These are phyloP conservation scores for Neoascochyta sp. DNA, from an alignment of 2,329 filamentous ascomycete genomes.

Conservation along the genomic window DNA sequence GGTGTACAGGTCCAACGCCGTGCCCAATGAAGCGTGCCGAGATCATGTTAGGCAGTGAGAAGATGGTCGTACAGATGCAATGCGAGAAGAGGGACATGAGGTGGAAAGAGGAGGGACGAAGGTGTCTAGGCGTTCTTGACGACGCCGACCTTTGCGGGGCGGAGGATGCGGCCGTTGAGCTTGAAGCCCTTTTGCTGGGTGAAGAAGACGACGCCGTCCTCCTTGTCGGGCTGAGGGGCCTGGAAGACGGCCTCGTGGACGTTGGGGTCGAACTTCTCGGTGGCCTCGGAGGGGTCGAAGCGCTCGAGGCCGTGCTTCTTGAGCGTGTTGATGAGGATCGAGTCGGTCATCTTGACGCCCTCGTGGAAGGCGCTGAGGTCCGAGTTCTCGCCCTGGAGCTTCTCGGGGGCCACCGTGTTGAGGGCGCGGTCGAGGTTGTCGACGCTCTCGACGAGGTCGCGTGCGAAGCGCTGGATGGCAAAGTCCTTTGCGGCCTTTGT, in stretches of 20 bases:
- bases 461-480: slow-evolving; percentile 89
- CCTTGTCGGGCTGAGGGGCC: slow-evolving; percentile 80
- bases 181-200: slow-evolving; percentile 95
- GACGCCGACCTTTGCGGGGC: slow-evolving; percentile 93
- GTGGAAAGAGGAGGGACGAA: slow-evolving; percentile 1
- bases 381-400: slow-evolving; percentile 62
- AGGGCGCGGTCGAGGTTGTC: slow-evolving; percentile 97
- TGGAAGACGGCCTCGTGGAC: slow-evolving; percentile 96
- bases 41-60: slow-evolving; percentile 7
- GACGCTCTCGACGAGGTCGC: slow-evolving; percentile 89
- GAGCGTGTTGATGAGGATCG: slow-evolving; percentile 79
- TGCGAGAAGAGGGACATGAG: slow-evolving; percentile 1
- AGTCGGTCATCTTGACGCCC: slow-evolving; percentile 93
- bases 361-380: slow-evolving; percentile 79
- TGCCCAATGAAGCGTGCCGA: slow-evolving; percentile 9
- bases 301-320: slow-evolving; percentile 92
- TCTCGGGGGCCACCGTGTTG: slow-evolving; percentile 69
- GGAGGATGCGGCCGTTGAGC: slow-evolving; percentile 83
- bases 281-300: slow-evolving; percentile 67
- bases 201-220: slow-evolving; percentile 85
- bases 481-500: slow-evolving; percentile 85
- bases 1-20: slow-evolving; percentile 8
- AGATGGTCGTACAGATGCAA: slow-evolving; percentile 7
- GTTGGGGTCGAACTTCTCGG: slow-evolving; percentile 93
- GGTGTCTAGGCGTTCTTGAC: slow-evolving; percentile 68